Percentiles rank a stretch among this genome's conserved stretches.
Evolutionary conservation across 176 grass and related monocot species (phyloP).

Genomic region (Echinochloa phyllopogon): DNA sequence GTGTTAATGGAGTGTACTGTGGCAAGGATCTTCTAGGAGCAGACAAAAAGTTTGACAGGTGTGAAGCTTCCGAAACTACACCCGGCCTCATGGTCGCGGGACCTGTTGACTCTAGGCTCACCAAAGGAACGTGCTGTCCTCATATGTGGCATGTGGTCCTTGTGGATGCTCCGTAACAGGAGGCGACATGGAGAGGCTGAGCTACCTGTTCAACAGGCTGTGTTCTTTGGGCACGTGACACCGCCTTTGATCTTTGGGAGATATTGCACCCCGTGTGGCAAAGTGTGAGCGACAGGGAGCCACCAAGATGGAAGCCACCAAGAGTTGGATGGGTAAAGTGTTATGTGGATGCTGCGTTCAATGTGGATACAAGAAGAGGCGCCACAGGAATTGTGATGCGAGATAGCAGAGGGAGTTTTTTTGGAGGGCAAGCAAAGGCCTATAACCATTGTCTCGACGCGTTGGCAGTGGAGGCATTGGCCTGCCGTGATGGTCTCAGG

Average conservation of each 20-base stretch:
- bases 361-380: background rate
- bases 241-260: background rate
- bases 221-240: background rate
- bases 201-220: background rate
- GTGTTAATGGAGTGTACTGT: background rate
- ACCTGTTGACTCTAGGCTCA: background rate
- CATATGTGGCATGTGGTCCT: background rate
- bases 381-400: background rate
- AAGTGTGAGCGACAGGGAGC: too few relatives aligned
- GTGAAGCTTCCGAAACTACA: background rate
- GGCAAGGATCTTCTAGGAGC: background rate
- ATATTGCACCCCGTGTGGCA: background rate
- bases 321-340: background rate
- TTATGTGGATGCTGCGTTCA: background rate
- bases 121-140: background rate
- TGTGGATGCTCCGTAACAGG: background rate
- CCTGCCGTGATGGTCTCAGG: too few relatives aligned
- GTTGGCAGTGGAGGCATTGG: too few relatives aligned
- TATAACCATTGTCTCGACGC: background rate
- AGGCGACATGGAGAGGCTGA: background rate
- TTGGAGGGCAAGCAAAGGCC: too few relatives aligned
- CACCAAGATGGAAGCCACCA: background rate
- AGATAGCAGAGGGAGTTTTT: background rate
- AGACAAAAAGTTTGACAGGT: too few relatives aligned
- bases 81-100: background rate